These are phyloP conservation scores for Aspergillus oerlinghausenensis DNA, from an alignment of 2,329 filamentous ascomycete species.

Conservation along the genomic window DNA sequence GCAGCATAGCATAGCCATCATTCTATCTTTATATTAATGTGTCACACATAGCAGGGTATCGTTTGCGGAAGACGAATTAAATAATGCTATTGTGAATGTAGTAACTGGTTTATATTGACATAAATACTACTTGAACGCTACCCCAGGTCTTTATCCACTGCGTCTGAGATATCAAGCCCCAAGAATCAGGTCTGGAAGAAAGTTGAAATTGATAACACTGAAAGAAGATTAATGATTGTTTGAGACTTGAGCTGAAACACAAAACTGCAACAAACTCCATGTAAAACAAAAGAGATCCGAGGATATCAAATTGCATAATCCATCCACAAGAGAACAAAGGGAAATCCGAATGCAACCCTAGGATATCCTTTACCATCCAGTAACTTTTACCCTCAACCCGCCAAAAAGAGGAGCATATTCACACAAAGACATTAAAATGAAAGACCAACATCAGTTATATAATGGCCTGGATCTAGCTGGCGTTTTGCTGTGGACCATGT, in stretches of 20 bases:
- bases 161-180: not conserved
- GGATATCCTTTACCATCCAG: not conserved
- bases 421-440: constrained; percentile 5
- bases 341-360: not conserved
- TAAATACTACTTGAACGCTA: too few species aligned
- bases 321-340: not conserved
- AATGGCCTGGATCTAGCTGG: constrained; percentile 7
- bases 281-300: not conserved
- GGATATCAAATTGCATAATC: not conserved
- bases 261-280: not conserved
- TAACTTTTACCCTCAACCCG: not conserved
- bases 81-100: not conserved
- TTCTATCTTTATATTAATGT: not conserved
- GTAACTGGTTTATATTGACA: not conserved
- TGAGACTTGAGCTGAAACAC: not conserved
- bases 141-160: not conserved
- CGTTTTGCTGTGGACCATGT: constrained; percentile 19
- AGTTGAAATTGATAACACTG: not conserved
- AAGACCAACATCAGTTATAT: constrained; percentile 12
- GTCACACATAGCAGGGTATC: not conserved
- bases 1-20: constrained; percentile 6
- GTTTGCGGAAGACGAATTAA: not conserved
- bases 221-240: not conserved
- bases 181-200: not conserved
- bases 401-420: not conserved